Base-by-base conservation (phyloP, 2,329 filamentous ascomycete genomes). In the Curvularia verruculosa region DNA sequence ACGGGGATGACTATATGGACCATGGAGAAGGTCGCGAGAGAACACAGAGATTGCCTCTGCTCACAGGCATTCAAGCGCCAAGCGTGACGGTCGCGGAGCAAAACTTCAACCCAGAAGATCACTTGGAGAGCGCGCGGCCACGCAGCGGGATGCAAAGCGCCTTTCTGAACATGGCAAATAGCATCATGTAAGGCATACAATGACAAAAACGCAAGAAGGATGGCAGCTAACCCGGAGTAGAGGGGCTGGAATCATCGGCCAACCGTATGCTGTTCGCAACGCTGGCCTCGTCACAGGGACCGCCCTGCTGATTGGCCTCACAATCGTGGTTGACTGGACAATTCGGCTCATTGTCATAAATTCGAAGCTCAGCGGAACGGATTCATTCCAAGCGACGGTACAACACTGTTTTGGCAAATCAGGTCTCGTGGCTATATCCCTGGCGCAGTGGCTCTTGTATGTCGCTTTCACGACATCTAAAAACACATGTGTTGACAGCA, bases 131-230 rank as follows among this genome's bases (percentile, higher is more conserved):
- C 61, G 83, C 85, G 19, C 84, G 93, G 54, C 92, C 94, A 45
- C 94, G 94, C 79, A 96, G 91, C 56, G 89, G 90, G 5, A 84
- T 98, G 79, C 83, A 85, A 60, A 91, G 89, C 74, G 94, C 95
- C 3, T 98, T 99, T 67, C 96, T 98, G 92, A 99, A 99, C 79
- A 99, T 99, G 95, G 94, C 95, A 61, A 99, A 99, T 80, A 96
- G 91, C 69, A 99, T 99, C 75, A 97, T 99, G 78, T 80, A 64
- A 65, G 78, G 46, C 18, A 23, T 3, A 18, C 1, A 15, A 10
- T 0, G 34, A 0, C 4, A 18, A 21, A 13, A 2, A 26, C 9
- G 13, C 1, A 13, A 13, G 9, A 10, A n/a, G 0, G 4, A 12
- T 8, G 7, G 24, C 31, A 8, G 58, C 71, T 72, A 52, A 73